These are phyloP conservation scores for Pholiota conissans DNA, from an alignment of 768 basidiomycete species.

Conservation along the genomic window DNA sequence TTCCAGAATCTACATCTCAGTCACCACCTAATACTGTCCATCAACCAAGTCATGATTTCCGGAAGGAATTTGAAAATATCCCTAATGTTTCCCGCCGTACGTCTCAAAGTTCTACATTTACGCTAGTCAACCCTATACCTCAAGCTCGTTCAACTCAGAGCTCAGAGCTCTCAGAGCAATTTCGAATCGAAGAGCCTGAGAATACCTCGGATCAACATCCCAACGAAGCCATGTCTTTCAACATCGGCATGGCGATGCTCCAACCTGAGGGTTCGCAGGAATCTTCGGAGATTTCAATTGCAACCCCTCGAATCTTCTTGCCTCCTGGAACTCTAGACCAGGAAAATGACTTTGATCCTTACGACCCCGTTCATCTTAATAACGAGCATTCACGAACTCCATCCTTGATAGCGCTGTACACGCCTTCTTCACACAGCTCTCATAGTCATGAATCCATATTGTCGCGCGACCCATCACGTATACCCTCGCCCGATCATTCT, in stretches of 20 bases:
- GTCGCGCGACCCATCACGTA: background rate
- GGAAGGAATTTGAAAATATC: background rate
- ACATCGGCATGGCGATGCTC: conserved; percentile 31
- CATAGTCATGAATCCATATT: background rate
- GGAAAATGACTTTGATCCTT: conserved; percentile 22
- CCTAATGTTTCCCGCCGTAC: background rate
- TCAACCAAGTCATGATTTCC: background rate
- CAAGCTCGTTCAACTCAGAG: background rate
- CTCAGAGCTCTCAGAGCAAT: background rate
- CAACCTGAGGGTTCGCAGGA: conserved; percentile 11
- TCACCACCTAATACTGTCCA: background rate
- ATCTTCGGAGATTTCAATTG: conserved; percentile 5
- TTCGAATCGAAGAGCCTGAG: background rate
- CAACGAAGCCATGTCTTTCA: conserved; percentile 17
- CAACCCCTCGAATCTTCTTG: conserved; percentile 16
- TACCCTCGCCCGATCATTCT: conserved; percentile 2
- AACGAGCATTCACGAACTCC: conserved; percentile 18
- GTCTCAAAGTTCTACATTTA: background rate
- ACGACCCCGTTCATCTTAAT: conserved; percentile 23
- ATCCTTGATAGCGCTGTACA: conserved; percentile 8
- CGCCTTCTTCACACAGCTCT: conserved; percentile 3
- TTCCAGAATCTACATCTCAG: background rate
- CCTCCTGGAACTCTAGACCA: conserved; percentile 13
- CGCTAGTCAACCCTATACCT: background rate
- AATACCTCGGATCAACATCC: background rate